Evolutionary conservation across 495 filamentous ascomycete genomes (phyloP).

Genomic region (Penicillium samsonianum): DNA sequence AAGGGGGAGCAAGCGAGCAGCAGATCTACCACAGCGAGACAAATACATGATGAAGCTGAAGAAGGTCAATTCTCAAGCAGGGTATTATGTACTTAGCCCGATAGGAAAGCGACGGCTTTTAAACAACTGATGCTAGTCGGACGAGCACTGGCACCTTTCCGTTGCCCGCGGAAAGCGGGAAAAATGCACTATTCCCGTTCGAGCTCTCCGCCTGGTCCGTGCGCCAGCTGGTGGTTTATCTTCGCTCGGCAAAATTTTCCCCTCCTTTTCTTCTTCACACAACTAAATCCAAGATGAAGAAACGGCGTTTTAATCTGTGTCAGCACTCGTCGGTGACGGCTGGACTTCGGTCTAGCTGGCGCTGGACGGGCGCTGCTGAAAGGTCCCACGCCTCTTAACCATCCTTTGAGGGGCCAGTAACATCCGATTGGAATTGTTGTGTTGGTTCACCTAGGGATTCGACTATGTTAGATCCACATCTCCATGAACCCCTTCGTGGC

Average conservation of each 20-base stretch:
- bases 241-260: slow-evolving; percentile 24
- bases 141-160: slow-evolving; percentile 23
- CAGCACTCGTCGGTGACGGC: slow-evolving; percentile 48
- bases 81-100: slow-evolving; percentile 16
- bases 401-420: slow-evolving; percentile 49
- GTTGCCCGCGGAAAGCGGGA: slow-evolving; percentile 50
- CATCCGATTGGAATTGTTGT: slow-evolving; percentile 53
- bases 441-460: slow-evolving; percentile 10
- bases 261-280: slow-evolving; percentile 46
- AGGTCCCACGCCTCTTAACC: slow-evolving; percentile 52
- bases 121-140: slow-evolving; percentile 28
- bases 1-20: slow-evolving; percentile 42
- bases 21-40: slow-evolving; percentile 45
- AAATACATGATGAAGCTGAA: slow-evolving; percentile 38
- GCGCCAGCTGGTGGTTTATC: slow-evolving; percentile 21
- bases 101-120: slow-evolving; percentile 31
- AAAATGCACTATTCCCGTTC: slow-evolving; percentile 28
- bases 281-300: slow-evolving; percentile 61
- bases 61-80: slow-evolving; percentile 6
- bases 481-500: not conserved
- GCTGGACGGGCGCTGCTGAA: slow-evolving; percentile 52
- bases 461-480: not conserved
- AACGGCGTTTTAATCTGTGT: slow-evolving; percentile 42
- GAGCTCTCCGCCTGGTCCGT: slow-evolving; percentile 37
- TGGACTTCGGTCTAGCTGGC: slow-evolving; percentile 28